Base-by-base conservation (phyloP, 2,329 filamentous ascomycete genomes). In the Penicillium sp. region DNA sequence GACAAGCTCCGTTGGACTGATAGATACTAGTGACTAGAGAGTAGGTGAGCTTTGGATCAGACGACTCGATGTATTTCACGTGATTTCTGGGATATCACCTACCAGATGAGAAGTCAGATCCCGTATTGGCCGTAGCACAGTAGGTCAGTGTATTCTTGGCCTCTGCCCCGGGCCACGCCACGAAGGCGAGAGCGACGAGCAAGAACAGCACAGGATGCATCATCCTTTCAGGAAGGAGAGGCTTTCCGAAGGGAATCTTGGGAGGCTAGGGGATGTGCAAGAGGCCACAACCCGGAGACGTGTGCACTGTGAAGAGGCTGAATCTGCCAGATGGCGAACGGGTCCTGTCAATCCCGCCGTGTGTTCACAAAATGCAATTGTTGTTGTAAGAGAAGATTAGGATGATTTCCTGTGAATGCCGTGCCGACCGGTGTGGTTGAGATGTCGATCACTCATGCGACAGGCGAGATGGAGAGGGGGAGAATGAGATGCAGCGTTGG, bases 61-160 rank as follows among this genome's bases (percentile, higher is more conserved):
- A 11, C 8, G 7, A 7, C 29, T 11, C 36, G 7, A 40, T 11
- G 39, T 6, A 26, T 29, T 26, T 13, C 27, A 34, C 6, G 7
- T 2, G 8, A 39, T 11, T 24, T 12, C 26, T 47, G n/a, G 28
- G 12, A 34, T 29, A 9, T 27, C 13, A 60, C 72, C 45, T 67
- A 73, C 71, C 64, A 33, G 61, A 52, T 26, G 61, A 54, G 46
- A 59, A 67, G 12, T 60, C 61, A 4, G 68, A 55, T 35, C 71
- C 73, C n/a, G 73, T 76, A 50, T 75, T 75, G 6, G 64, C 58
- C 2, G 65, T 62, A 12, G 74, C 72, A 58, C 74, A 76, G 50
- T 70, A 74, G 39, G 60, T 54, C 27, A 73, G 57, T 18, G 56
- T 48, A 9, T 50, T 56, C 9, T 52, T 49, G 27, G 43, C 43